Percentiles rank a stretch among this genome's conserved stretches.
phyloP scores from a whole-genome alignment of 345 rosid genomes.

The Salix udensis region DNA sequence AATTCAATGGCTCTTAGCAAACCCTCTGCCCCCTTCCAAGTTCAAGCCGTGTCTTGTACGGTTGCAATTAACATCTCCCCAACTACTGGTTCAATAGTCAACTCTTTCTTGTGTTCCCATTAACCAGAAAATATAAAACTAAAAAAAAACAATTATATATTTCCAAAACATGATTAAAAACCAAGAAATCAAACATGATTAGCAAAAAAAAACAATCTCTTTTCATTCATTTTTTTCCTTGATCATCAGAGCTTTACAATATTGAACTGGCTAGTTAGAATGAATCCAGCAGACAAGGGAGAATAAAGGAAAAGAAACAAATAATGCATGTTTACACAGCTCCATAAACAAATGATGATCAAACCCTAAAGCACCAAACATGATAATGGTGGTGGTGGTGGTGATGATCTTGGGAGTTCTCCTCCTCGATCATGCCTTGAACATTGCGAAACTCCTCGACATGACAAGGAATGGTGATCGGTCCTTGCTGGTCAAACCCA shows the following conservation, averaged over 20 bases:
- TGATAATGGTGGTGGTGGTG: constrained; percentile 33
- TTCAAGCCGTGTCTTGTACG: constrained; percentile 9
- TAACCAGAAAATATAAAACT: not conserved
- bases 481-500: constrained; percentile 76
- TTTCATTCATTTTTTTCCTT: not conserved
- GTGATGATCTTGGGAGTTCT: constrained; percentile 24
- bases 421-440: constrained; percentile 63
- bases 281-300: not conserved
- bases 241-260: not conserved
- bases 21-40: constrained; percentile 3
- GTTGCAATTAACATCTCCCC: not conserved
- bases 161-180: too few species aligned
- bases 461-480: constrained; percentile 77
- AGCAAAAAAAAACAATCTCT: not conserved
- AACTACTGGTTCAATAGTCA: not conserved
- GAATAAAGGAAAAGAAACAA: not conserved
- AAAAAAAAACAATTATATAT: not conserved
- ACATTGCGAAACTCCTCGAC: constrained; percentile 68
- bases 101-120: not conserved
- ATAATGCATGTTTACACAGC: not conserved
- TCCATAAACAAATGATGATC: constrained; percentile 19
- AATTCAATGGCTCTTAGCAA: not conserved
- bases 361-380: constrained; percentile 49
- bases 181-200: too few species aligned
- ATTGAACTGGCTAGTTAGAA: not conserved